These are phyloP conservation scores for Peronospora destructor DNA, from an alignment of 352 stramenopile species.

Conservation along the genomic window DNA sequence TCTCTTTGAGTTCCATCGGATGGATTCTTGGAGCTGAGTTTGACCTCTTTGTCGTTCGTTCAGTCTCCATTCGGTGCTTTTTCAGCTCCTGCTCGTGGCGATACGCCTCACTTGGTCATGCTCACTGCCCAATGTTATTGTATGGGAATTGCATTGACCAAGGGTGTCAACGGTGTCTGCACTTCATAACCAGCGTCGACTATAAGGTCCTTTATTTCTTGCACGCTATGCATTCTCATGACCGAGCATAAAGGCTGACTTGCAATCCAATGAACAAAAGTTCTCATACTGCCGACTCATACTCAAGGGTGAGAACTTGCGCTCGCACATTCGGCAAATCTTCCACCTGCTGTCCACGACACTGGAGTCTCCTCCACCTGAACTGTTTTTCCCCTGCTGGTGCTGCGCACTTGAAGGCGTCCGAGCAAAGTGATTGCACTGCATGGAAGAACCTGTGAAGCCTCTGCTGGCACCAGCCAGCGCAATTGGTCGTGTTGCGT, in stretches of 20 bases:
- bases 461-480: conserved; percentile 30
- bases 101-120: conserved; percentile 59
- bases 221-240: conserved; percentile 9
- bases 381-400: conserved; percentile 22
- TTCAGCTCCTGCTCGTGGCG: conserved; percentile 73
- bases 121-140: background rate
- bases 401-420: conserved; percentile 16
- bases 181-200: too few species aligned
- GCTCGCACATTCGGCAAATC: conserved; percentile 32
- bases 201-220: background rate
- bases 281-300: conserved; percentile 25
- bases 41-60: conserved; percentile 51
- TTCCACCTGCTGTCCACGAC: conserved; percentile 18
- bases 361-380: conserved; percentile 3
- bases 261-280: conserved; percentile 43
- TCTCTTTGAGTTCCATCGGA: conserved; percentile 39
- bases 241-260: conserved; percentile 32
- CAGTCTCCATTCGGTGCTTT: conserved; percentile 48
- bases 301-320: conserved; percentile 27
- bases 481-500: conserved; percentile 25
- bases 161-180: background rate
- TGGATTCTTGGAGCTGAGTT: conserved; percentile 55
- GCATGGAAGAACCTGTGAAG: conserved; percentile 29
- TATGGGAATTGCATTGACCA: background rate
- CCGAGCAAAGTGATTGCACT: conserved; percentile 33